Evolutionary conservation across 768 basidiomycete genomes (phyloP), one percentile per base, ranked within the genome.

Genomic region (Boletus subparvulus): DNA sequence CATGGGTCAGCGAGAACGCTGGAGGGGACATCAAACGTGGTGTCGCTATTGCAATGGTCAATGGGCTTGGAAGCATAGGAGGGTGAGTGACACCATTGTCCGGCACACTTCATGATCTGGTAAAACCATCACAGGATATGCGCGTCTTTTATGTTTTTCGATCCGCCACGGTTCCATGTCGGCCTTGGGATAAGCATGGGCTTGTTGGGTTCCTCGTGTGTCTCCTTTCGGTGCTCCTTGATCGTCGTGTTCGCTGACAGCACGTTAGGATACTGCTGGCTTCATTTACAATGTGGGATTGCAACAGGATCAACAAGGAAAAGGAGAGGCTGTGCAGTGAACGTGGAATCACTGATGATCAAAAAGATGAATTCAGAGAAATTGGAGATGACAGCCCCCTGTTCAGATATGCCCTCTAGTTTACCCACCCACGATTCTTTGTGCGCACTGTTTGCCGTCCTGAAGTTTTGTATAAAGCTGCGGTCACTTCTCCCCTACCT

Each of bases 31-130:
- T 79, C 42, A 79, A 80, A 58, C 75, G 77, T 47, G 80, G 75
- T 44, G 74, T 80, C 9, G 74, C 76, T 0, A 63, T 84, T 30
- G 85, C 79, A 4, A 74, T 82, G 72, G 74, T 83, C 13, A 78
- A 78, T 37, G 80, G 80, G 13, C 53, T 82, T 42, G 83, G 80
- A n/a, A 86, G 83, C 59, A 64, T 84, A 16, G 83, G 83, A 56
- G 83, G 82, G 62, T 78, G 46, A 47, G 70, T 58, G 11, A 4
- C 69, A 13, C 73, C 72, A 40, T n/a, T 42, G 32, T 30, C 36
- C 9, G 6, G 17, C 16, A 14, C 28, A 3, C 26, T 16, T 39
- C n/a, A 12, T 44, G 40, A 41, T 21, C 40, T 61, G 35, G 14
- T 17, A 8, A 24, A 41, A 52, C 16, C 16, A n/a, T 47, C 9